Base-by-base conservation (phyloP, 352 stramenopile species). In the Blastocystis sp. region DNA sequence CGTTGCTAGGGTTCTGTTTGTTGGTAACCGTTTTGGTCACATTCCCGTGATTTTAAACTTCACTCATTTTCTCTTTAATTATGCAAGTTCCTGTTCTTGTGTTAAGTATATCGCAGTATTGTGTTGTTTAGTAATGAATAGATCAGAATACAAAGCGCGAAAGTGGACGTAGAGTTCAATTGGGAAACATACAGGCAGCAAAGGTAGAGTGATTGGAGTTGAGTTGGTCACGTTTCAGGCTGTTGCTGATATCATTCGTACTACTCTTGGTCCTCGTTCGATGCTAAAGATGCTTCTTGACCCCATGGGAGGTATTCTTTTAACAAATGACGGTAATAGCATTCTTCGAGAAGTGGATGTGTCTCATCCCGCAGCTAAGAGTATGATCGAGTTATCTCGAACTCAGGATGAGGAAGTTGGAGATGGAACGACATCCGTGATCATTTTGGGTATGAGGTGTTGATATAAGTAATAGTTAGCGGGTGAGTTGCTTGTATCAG, bases 261-360 rank as follows among this genome's bases (percentile, higher is more conserved):
- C 97, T 33, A 99, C 97, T 7, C 92, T 99, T 37, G 97, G 97
- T 44, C 97, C 97, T 58, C 94, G 96, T 70, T 98, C 95, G 60
- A 99, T 99, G 97, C 93, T 98, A 87, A 98, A 98, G 93, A 99
- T 99, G 97, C 93, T 99, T 19, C 92, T 99, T 89, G 97, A 99
- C 93, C 96, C 96, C 37, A 99, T 99, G 96, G 97, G 97, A 54
- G 96, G 96, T 59, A 98, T 99, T 91, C 96, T 99, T 79, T 98
- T 99, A 92, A 99, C 97, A 59, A 99, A 99, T 92, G 97, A 99
- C 91, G 97, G 97, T 60, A 98, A 99, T 92, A 96, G 95, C 81
- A 99, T 99, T 90, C 92, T 99, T 37, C 94, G 97, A 33, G 97
- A 99, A 90, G 94, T 99, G 68, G 96, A 99, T 92, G 96, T 98